phyloP scores from a whole-genome alignment of 495 filamentous ascomycete genomes.

The Tuber borchii region DNA sequence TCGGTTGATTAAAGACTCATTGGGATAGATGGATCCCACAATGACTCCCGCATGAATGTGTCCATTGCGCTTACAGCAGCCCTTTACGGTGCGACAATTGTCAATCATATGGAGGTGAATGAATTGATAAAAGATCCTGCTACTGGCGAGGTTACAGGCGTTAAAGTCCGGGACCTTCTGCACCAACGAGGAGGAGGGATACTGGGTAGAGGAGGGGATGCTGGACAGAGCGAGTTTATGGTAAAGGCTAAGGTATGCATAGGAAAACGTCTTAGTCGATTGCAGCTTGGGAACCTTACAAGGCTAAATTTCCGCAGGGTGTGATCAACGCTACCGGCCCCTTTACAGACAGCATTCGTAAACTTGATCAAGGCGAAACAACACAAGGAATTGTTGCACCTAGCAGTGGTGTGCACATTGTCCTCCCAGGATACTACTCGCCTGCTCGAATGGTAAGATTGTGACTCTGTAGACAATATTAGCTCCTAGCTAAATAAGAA shows the following conservation, averaged over 20 bases:
- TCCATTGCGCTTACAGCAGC: constrained; percentile 93
- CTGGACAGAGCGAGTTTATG: constrained; percentile 54
- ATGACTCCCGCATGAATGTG: constrained; percentile 98
- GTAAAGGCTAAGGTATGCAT: constrained; percentile 59
- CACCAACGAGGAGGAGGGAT: constrained; percentile 50
- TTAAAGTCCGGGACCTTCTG: constrained; percentile 68
- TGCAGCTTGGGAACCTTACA: constrained; percentile 5
- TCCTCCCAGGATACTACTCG: constrained; percentile 91
- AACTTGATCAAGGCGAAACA: constrained; percentile 58
- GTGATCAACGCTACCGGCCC: constrained; percentile 96
- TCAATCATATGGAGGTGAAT: constrained; percentile 89
- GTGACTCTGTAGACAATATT: neutral
- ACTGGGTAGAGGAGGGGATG: constrained; percentile 17
- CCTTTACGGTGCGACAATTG: constrained; percentile 82
- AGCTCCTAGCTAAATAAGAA: constrained; percentile 1
- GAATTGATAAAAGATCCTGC: constrained; percentile 67
- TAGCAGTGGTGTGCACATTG: constrained; percentile 87
- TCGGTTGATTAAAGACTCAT: constrained; percentile 12
- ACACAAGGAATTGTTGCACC: constrained; percentile 69
- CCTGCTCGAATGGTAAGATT: constrained; percentile 68
- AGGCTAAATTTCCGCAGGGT: constrained; percentile 48
- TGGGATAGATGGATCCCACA: constrained; percentile 76
- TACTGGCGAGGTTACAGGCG: constrained; percentile 71
- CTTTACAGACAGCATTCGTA: constrained; percentile 87
- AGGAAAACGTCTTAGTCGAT: neutral